Evolutionary conservation across 1,139 yeast genomes (phyloP).

Genomic region (Kazachstania sp.): DNA sequence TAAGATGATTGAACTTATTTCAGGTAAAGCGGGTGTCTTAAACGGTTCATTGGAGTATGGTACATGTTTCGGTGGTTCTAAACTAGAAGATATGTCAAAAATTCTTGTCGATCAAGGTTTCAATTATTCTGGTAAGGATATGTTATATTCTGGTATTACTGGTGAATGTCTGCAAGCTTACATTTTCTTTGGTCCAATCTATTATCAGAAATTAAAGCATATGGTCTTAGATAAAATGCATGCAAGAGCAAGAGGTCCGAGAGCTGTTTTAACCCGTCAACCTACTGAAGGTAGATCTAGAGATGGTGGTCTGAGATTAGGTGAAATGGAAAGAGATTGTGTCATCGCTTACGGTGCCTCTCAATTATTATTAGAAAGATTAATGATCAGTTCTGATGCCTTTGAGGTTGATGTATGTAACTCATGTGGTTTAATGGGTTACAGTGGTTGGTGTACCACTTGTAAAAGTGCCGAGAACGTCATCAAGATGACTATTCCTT

Average conservation of each 20-base stretch:
- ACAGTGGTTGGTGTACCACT: conserved; percentile 93
- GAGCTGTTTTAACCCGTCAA: conserved; percentile 95
- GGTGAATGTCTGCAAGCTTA: conserved; percentile 97
- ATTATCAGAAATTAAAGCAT: conserved; percentile 95
- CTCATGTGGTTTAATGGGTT: conserved; percentile 96
- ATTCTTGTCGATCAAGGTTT: conserved; percentile 86
- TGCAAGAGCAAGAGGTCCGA: conserved; percentile 98
- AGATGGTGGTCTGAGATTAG: conserved; percentile 98
- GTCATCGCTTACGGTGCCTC: conserved; percentile 99
- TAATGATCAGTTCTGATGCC: conserved; percentile 96
- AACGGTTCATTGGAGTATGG: conserved; percentile 91
- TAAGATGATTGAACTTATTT: conserved; percentile 90
- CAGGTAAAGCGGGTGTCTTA: conserved; percentile 96
- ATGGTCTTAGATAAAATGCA: conserved; percentile 99
- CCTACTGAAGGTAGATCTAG: conserved; percentile 99
- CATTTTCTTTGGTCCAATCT: conserved; percentile 96
- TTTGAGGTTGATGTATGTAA: conserved; percentile 95
- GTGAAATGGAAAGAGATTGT: conserved; percentile 99
- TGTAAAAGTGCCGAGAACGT: conserved; percentile 84
- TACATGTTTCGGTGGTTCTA: conserved; percentile 96
- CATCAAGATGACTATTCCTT: conserved; percentile 93
- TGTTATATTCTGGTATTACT: conserved; percentile 96
- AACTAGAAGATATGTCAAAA: conserved; percentile 91
- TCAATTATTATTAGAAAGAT: conserved; percentile 81
- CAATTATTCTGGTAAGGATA: conserved; percentile 92